phyloP scores from a whole-genome alignment of 768 basidiomycete genomes.

The Mycena filopes region DNA sequence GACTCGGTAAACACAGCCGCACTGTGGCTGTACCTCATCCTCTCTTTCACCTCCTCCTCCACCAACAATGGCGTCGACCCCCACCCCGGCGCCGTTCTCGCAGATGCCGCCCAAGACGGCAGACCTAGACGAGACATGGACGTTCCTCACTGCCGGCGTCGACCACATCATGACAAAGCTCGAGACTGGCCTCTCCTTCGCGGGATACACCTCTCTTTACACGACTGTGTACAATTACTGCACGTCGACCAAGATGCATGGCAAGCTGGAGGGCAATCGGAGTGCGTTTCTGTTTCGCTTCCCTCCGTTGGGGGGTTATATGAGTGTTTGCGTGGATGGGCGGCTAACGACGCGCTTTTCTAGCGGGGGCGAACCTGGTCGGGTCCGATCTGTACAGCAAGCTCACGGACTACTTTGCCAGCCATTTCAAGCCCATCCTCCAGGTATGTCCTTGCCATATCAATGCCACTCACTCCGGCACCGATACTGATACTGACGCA shows the following conservation, averaged over 20 bases:
- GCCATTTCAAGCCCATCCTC: conserved; percentile 76
- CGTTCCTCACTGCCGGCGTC: conserved; percentile 56
- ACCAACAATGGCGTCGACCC: conserved; percentile 21
- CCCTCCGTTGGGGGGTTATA: no score
- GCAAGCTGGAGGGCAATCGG: conserved; percentile 64
- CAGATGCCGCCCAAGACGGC: conserved; percentile 37
- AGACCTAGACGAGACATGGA: conserved; percentile 35
- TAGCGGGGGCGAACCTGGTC: conserved; percentile 94
- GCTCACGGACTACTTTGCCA: conserved; percentile 89
- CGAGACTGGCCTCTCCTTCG: conserved; percentile 82
- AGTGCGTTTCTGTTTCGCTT: conserved; percentile 60
- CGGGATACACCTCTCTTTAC: conserved; percentile 85
- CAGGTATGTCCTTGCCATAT: conserved; percentile 42
- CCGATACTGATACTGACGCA: no score
- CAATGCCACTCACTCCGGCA: neutral
- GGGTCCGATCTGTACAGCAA: conserved; percentile 97
- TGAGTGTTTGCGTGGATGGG: neutral
- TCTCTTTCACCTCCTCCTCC: no score
- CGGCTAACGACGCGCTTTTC: conserved; percentile 30
- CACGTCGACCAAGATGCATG: conserved; percentile 64
- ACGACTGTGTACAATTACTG: conserved; percentile 99
- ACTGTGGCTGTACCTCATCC: no score
- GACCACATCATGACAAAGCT: conserved; percentile 94
- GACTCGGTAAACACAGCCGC: no score
- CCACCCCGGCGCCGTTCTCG: conserved; percentile 28